Evolutionary conservation across 331 rosid species (phyloP), one percentile per base, ranked within the genome.

Genomic region (Malus hybrid): DNA sequence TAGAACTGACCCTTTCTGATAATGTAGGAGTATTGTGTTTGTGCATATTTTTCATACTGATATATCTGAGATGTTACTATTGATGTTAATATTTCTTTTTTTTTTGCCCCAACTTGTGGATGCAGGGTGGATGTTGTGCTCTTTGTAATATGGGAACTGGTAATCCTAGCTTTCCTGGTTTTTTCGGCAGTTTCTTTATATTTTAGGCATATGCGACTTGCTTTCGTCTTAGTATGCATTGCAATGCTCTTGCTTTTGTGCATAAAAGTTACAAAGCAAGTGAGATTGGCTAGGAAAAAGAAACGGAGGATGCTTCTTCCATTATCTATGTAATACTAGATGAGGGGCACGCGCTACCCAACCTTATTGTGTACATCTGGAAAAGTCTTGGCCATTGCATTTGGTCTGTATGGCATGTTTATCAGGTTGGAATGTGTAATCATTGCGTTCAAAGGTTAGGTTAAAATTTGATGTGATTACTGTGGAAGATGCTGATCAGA

Each of bases 281-380:
- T 95, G 78, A 89, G 96, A 84, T 73, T 92, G 81, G 97, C 97
- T 60, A 84, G 96, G 89, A 95, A 88, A 84, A 92, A 89, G 93
- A 95, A 79, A 83, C 93, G 97, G 77, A 89, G 99, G 83, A 95
- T 95, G 99, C 99, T 95, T 88, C 99, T 95, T 84, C 99, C 99
- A 22, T 78, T 95, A 76, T 95, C 99, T 16, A 92, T 95, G 97
- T 95, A 87, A 89, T 69, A 77, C 71, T 83, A 78, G 80, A 68
- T 20, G 65, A 71, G 79, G 83, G 82, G 70, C 58, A 55, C 64
- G 18, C 44, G 5, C 65, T 67, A 57, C 48, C 57, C 72, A 66
- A 64, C 66, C 52, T 65, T 75, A 63, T 56, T 33, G 65, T 75
- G 71, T 69, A 69, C 64, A 71, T 42, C 61, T 6, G 34, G 66